Evolutionary conservation across 2,329 filamentous ascomycete species (phyloP), one percentile per base, ranked within the genome.

Genomic region (Phaeosphaeriaceae sp.): DNA sequence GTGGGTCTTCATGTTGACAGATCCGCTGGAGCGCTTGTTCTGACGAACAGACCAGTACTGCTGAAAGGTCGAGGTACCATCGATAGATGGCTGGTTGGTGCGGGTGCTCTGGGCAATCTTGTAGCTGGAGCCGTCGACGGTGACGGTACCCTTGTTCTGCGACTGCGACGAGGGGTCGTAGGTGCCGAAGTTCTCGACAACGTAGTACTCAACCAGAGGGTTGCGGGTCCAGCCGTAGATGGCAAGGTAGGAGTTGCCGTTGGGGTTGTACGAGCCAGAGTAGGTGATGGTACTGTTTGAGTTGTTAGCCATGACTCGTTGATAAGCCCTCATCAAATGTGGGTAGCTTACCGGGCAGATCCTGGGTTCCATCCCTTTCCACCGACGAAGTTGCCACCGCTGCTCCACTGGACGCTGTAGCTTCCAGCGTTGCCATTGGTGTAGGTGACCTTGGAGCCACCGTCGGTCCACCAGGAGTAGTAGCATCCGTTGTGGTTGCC

Each of bases 401-500:
- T 78, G 50, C 76, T 74, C 85, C 85, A 87, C 4, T 52, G 75
- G 7, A 84, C 76, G 60, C 77, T 81, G 78, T 85, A 86, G 58
- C 74, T 71, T 22, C 86, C 85, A 20, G 73, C 81, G 4, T 74
- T 71, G 20, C 80, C 82, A 73, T 87, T 88, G 68, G 81, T 85
- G 78, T 88, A 88, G 41, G 77, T 82, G 7, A 84, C 82, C 44
- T 76, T 69, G 40, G 77, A 80, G n/a, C 74, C 78, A 27, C 82
- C 82, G 58, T 88, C 85, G 54, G 82, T 85, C 84, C 84, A 88
- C 79, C 81, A 87, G 9, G 83, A 85, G 75, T 85, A 88, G 79
- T 83, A 88, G 78, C 81, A 88, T 54, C 85, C 85, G 66, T 85
- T 83, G 76, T 84, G 78, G 7, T 79, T 83, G 49, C 85, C 85